Evolutionary conservation across 768 basidiomycete species (phyloP), one percentile per base, ranked within the genome.

Genomic region (Wakefieldia striispora): DNA sequence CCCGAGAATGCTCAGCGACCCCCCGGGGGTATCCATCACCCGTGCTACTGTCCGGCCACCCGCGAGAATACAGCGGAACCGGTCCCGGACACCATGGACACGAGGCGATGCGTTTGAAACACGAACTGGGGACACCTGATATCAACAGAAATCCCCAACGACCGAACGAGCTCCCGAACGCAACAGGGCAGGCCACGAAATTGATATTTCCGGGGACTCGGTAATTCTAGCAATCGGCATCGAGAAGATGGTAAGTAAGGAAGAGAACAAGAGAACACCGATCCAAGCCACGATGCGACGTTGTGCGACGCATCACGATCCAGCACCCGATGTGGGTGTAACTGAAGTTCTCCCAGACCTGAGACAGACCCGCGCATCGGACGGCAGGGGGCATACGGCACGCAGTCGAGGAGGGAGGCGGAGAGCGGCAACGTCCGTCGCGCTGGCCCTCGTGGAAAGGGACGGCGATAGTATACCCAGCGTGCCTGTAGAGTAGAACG

Each of bases 331-430:
- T 33, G 33, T 33, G 33, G 33, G 33, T 29, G 29, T 29, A 3
- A 29, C 29, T 29, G 29, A 4, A 12, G 6, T 31, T 13, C 17
- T 43, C 37, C 31, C 27, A 27, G 47, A 39, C 36, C 31, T 50
- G 49, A 43, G 49, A 51, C 45, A 46, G 49, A 14, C n/a, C 31
- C 40, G 37, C 17, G 23, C 40, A 38, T 52, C 43, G 42, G 50
- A 43, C 37, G 46, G 37, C n/a, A 33, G n/a, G 40, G 38, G 20
- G 42, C 17, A 41, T 50, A 50, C 49, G 42, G 43, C 29, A 37
- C 37, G n/a, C 11, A 10, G 19, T 20, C 24, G 26, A 21, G 29
- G 20, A 24, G 24, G 40, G 40, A 26, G 34, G 36, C 37, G 31
- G 48, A 50, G 42, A 43, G 39, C 37, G 42, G 13, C 27, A 29